Evolutionary conservation across 2,329 filamentous ascomycete species (phyloP), one percentile per base, ranked within the genome.

Genomic region (Trichophyton schoenleinii): DNA sequence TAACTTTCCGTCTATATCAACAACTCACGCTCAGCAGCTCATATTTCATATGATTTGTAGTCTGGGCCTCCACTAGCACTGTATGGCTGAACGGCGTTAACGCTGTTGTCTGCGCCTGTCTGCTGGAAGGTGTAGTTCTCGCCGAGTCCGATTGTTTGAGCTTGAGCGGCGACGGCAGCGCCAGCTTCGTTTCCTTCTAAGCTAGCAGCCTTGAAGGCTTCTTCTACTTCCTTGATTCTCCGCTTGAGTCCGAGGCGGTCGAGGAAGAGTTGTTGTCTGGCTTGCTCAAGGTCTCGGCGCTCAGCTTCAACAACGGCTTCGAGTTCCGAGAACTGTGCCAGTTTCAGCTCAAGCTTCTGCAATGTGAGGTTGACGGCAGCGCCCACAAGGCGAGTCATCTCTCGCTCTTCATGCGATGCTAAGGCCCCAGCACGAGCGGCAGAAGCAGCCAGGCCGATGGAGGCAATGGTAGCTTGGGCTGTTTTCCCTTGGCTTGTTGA

Each of bases 261-360:
- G 42, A 97, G 79, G 79, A 97, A 96, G 18, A 99, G 82, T 73
- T 96, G 89, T 73, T 97, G 91, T 34, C 92, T 85, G 46, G 89
- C 89, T 62, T 91, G 85, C 75, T 99, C 94, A 22, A 99, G 81
- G 74, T 99, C 94, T 63, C 91, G 84, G 63, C 92, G 87, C 77
- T 99, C 94, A 4, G 91, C 90, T 68, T 95, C 88, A 58, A 99
- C 80, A 52, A 96, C 87, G 18, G 88, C 83, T 75, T 99, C 94
- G 82, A 99, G 91, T 73, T 99, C 94, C 68, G 89, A 87, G 75
- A 99, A 99, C 73, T 97, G 95, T 70, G 90, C 87, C 63, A 99
- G 81, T 77, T 99, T 99, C 68, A 97, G 79, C 75, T 97, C 91
- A 64, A 97, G 85, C 76, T 99, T 99, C 71, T 96, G 87, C 38